Evolutionary conservation across 306 rosid genomes (phyloP).

Genomic region (cucumber (Cucumis sativus)): DNA sequence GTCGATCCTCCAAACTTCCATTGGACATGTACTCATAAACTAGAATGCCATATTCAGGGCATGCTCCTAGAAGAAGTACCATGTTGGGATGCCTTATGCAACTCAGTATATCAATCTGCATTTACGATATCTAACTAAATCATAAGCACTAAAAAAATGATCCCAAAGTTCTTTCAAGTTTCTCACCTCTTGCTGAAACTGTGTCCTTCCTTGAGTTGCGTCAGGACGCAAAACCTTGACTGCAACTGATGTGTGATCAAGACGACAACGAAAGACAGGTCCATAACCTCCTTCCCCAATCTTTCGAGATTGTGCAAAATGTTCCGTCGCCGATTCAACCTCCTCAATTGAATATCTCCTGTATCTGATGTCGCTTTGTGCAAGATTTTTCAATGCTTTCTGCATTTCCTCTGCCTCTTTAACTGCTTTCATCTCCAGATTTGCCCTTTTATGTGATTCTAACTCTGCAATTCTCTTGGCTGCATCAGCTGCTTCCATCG

Average conservation of each 20-base stretch:
- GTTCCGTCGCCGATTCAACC: constrained; percentile 63
- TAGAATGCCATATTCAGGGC: constrained; percentile 76
- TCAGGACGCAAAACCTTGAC: constrained; percentile 78
- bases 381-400: constrained; percentile 37
- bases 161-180: constrained; percentile 7
- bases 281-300: constrained; percentile 98
- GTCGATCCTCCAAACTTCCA: constrained; percentile 80
- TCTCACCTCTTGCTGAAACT: constrained; percentile 91
- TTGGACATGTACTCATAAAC: constrained; percentile 86
- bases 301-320: constrained; percentile 45
- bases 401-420: constrained; percentile 62
- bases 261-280: constrained; percentile 57
- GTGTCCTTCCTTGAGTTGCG: constrained; percentile 66
- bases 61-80: constrained; percentile 94
- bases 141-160: background rate
- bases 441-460: constrained; percentile 48
- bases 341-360: constrained; percentile 65
- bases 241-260: constrained; percentile 77
- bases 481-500: constrained; percentile 73
- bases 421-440: constrained; percentile 37
- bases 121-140: background rate
- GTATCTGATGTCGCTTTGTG: constrained; percentile 44
- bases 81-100: constrained; percentile 93
- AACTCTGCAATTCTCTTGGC: constrained; percentile 55
- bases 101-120: constrained; percentile 83